Base-by-base conservation (phyloP, 495 filamentous ascomycete genomes). In the Podospora bellae-mahoneyi region DNA sequence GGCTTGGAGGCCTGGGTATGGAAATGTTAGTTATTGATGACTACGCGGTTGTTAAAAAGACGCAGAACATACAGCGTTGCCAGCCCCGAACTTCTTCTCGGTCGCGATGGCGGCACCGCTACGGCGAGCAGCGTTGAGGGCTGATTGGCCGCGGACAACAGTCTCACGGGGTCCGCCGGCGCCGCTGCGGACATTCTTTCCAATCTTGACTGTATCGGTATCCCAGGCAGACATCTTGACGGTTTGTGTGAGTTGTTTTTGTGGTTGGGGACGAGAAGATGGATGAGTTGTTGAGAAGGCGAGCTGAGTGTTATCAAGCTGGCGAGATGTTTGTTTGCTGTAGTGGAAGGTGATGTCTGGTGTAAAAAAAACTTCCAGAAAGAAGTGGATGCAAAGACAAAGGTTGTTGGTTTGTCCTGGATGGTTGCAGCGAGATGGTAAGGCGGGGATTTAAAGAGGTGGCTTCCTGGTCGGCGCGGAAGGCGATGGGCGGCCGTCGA, bases 41-140 rank as follows among this genome's bases (percentile, higher is more conserved):
- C 28, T 48, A 44, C 4, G 39, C 23, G 10, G 53, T 67, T 55
- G 66, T 32, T 7, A 4, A 4, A 39, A 32, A 30, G 60, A 60
- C 15, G 9, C 39, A 48, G 39, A 19, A 88, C 92, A 66, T 90
- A 97, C 92, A 63, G 87, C 67, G 78, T 96, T 96, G 72, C 86
- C 88, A 53, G 84, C 84, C 26, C 85, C 81, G 73, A 83, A 95
- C 75, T 97, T 98, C 90, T 99, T 99, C 84, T 98, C 94, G 6
- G 94, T 96, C 59, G 86, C 86, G 71, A 97, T 80, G 72, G 94
- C 76, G 13, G 84, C 83, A 56, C 95, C 95, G 39, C 83, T 84
- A 44, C 95, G 87, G 80, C 91, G 89, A 19, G 95, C 95, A 66
- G 94, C 93, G 81, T 99, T 99, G 71, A 95, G 79, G 56, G 94